Conservation (phyloP, 2,329 filamentous ascomycete genomes). For the Cladobotryum mycophilum region DNA sequence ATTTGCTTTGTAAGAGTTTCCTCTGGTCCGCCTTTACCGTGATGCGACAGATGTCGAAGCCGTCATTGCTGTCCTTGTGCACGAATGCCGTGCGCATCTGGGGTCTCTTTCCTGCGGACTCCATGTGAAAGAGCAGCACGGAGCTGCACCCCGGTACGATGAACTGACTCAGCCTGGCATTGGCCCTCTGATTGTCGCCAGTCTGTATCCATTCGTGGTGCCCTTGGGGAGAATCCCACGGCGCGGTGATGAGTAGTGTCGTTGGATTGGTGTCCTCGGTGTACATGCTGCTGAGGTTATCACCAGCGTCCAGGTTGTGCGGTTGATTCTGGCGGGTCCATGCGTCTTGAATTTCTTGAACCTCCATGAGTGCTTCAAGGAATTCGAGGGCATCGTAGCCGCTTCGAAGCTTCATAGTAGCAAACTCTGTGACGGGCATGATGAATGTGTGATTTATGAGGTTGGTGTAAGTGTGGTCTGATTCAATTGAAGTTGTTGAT, state of each 20-base stretch:
- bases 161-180: slow-evolving; percentile 27
- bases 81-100: slow-evolving; percentile 22
- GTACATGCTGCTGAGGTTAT: slow-evolving; percentile 30
- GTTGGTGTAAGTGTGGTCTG: not conserved
- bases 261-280: slow-evolving; percentile 30
- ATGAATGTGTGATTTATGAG: not conserved
- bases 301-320: slow-evolving; percentile 24
- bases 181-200: slow-evolving; percentile 32
- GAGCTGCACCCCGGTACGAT: slow-evolving; percentile 26
- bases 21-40: slow-evolving; percentile 25
- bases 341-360: slow-evolving; percentile 31
- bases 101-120: slow-evolving; percentile 22
- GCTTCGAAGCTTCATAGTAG: slow-evolving; percentile 26
- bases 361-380: slow-evolving; percentile 25
- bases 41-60: slow-evolving; percentile 32
- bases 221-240: slow-evolving; percentile 37
- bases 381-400: slow-evolving; percentile 27
- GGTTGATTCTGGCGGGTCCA: slow-evolving; percentile 35
- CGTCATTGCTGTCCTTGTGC: slow-evolving; percentile 14
- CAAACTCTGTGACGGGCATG: slow-evolving; percentile 38
- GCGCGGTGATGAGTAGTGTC: slow-evolving; percentile 37
- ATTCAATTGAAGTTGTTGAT: too few relatives aligned
- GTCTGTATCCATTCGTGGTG: slow-evolving; percentile 40
- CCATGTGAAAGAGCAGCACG: slow-evolving; percentile 37
- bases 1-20: slow-evolving; percentile 28